A percentile compares a stretch with the other conserved stretches of the same genome.
These are phyloP conservation scores for Aureobasidium subglaciale DNA, from an alignment of 2,329 filamentous ascomycete genomes.

Conservation along the genomic window DNA sequence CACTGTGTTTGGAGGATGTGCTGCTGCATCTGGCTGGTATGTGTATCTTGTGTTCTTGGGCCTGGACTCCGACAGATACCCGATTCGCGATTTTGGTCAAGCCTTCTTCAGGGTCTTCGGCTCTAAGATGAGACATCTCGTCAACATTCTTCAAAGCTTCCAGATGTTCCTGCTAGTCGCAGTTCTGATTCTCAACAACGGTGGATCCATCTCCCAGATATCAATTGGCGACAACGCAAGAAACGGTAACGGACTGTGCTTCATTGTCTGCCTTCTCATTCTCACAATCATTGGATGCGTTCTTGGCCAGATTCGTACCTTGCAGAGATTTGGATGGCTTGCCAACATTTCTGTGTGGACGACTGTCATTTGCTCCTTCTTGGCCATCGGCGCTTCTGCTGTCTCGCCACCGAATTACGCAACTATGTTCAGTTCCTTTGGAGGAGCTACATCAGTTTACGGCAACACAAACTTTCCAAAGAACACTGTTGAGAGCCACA, in stretches of 20 bases:
- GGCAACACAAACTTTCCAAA: conserved; percentile 16
- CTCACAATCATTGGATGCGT: conserved; percentile 46
- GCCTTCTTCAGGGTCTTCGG: conserved; percentile 36
- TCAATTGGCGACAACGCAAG: conserved; percentile 25
- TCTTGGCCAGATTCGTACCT: conserved; percentile 49
- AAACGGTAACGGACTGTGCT: conserved; percentile 16
- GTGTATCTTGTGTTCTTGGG: conserved; percentile 32
- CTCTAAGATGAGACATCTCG: conserved; percentile 29
- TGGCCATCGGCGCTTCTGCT: conserved; percentile 44
- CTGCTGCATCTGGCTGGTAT: conserved; percentile 17
- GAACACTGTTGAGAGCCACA: conserved; percentile 1
- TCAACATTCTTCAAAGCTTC: conserved; percentile 34
- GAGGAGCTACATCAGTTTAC: background rate
- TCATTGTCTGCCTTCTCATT: conserved; percentile 29
- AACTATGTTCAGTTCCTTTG: conserved; percentile 15
- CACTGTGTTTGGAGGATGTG: conserved; percentile 30
- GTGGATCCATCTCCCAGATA: conserved; percentile 47
- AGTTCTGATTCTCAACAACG: conserved; percentile 46
- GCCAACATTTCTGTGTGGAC: conserved; percentile 51
- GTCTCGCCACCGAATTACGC: conserved; percentile 45
- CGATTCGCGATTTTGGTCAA: conserved; percentile 36
- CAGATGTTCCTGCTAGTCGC: conserved; percentile 44
- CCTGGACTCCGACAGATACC: conserved; percentile 35
- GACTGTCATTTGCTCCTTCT: conserved; percentile 47
- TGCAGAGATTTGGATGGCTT: conserved; percentile 49